Percentiles rank a stretch among this genome's conserved stretches.
These are phyloP conservation scores for Candida odintsovae DNA, from an alignment of 805 yeast genomes.

Conservation along the genomic window DNA sequence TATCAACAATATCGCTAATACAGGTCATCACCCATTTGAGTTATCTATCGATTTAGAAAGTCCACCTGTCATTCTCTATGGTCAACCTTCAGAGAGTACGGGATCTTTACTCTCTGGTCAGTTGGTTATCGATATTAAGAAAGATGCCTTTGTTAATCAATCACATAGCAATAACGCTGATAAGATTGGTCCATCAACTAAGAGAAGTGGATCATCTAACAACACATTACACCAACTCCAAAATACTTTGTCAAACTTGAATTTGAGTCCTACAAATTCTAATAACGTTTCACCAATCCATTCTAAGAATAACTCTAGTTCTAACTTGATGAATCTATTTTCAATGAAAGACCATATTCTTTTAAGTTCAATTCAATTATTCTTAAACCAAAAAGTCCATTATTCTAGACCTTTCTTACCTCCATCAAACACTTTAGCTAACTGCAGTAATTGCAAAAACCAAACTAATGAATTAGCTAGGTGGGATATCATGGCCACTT, in stretches of 20 bases:
- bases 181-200: slow-evolving; percentile 13
- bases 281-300: slow-evolving; percentile 16
- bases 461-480: slow-evolving; percentile 62
- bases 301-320: slow-evolving; percentile 17
- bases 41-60: slow-evolving; percentile 69
- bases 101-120: slow-evolving; percentile 87
- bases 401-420: slow-evolving; percentile 64
- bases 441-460: slow-evolving; percentile 54
- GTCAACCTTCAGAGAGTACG: slow-evolving; percentile 67
- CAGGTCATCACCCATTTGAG: slow-evolving; percentile 33
- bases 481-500: slow-evolving; percentile 76
- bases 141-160: slow-evolving; percentile 15
- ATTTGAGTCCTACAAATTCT: slow-evolving; percentile 21
- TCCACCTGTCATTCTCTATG: slow-evolving; percentile 87
- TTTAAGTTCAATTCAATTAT: slow-evolving; percentile 54
- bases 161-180: background rate
- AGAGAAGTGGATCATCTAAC: slow-evolving; percentile 13
- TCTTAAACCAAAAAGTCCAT: slow-evolving; percentile 65
- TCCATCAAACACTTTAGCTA: slow-evolving; percentile 39
- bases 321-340: slow-evolving; percentile 22
- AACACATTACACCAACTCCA: slow-evolving; percentile 16
- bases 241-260: slow-evolving; percentile 20
- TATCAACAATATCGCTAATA: slow-evolving; percentile 16
- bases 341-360: slow-evolving; percentile 38
- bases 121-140: slow-evolving; percentile 49